phyloP scores from a whole-genome alignment of 495 filamentous ascomycete species.

The Friedmanniomyces endolithicus region DNA sequence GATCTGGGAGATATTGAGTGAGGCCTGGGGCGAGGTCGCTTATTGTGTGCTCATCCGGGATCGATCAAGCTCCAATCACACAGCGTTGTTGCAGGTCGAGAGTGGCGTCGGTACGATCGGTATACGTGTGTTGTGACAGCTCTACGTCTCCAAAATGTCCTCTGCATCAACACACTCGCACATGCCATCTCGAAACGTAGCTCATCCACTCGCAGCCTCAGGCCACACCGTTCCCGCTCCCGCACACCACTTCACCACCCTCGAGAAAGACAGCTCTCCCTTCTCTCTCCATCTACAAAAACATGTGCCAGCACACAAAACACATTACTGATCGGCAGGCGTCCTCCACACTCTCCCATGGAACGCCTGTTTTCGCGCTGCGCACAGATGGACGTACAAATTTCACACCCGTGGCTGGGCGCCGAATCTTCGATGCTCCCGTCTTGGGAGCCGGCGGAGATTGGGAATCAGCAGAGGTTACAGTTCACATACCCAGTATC shows the following conservation, averaged over 20 bases:
- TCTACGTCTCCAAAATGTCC: background rate
- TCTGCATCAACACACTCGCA: background rate
- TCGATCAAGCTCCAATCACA: too few relatives aligned
- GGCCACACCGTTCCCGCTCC: background rate
- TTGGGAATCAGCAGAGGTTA: slow-evolving; percentile 75
- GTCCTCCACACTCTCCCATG: slow-evolving; percentile 31
- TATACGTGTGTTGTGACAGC: background rate
- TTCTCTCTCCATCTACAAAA: slow-evolving; percentile 40
- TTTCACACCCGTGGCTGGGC: slow-evolving; percentile 61
- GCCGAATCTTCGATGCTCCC: slow-evolving; percentile 57
- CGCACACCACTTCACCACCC: slow-evolving; percentile 30
- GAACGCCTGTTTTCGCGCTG: slow-evolving; percentile 56
- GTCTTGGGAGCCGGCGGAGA: slow-evolving; percentile 51
- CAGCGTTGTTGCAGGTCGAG: too few relatives aligned
- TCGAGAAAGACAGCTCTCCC: slow-evolving; percentile 34
- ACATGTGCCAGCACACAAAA: slow-evolving; percentile 35
- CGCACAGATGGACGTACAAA: slow-evolving; percentile 44
- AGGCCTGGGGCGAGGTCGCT: background rate
- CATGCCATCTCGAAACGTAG: slow-evolving; percentile 5
- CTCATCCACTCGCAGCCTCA: background rate
- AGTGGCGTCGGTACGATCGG: too few relatives aligned
- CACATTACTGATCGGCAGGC: slow-evolving; percentile 51
- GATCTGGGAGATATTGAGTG: background rate
- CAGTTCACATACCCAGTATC: too few relatives aligned
- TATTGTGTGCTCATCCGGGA: background rate